phyloP scores from a whole-genome alignment of 2,329 filamentous ascomycete genomes.

The Sphaerulina musiva region DNA sequence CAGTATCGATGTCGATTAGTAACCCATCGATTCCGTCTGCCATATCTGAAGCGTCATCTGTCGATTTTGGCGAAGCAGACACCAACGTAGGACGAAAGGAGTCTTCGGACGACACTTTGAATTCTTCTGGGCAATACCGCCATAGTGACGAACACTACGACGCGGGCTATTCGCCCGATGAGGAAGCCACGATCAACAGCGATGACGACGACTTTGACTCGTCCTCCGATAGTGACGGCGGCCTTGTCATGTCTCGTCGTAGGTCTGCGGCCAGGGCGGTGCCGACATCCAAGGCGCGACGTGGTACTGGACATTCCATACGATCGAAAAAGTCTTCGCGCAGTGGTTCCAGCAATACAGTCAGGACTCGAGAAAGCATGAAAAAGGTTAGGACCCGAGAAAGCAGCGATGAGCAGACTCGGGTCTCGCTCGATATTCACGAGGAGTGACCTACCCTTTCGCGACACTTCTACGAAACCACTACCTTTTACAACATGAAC shows the following conservation, averaged over 20 bases:
- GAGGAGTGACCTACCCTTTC: slow-evolving; percentile 18
- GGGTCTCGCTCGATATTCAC: slow-evolving; percentile 19
- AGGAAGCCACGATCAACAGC: slow-evolving; percentile 35
- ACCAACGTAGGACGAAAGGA: slow-evolving; percentile 34
- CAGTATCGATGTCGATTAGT: slow-evolving; percentile 45
- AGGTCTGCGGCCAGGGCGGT: slow-evolving; percentile 24
- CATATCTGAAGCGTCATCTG: slow-evolving; percentile 43
- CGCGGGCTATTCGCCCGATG: slow-evolving; percentile 32
- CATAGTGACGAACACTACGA: slow-evolving; percentile 24
- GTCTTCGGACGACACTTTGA: slow-evolving; percentile 34
- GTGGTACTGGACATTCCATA: slow-evolving; percentile 29
- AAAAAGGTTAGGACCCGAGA: slow-evolving; percentile 41
- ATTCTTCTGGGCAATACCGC: slow-evolving; percentile 23
- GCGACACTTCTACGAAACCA: not conserved
- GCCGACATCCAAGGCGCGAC: slow-evolving; percentile 20
- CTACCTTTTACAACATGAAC: slow-evolving; percentile 7
- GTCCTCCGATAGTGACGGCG: slow-evolving; percentile 36
- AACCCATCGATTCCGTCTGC: slow-evolving; percentile 48
- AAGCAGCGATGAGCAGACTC: slow-evolving; percentile 22
- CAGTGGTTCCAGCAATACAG: slow-evolving; percentile 45
- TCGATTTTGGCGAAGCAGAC: slow-evolving; percentile 31
- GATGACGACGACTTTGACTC: slow-evolving; percentile 37
- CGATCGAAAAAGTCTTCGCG: slow-evolving; percentile 38
- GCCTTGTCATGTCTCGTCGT: slow-evolving; percentile 35
- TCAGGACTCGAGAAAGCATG: slow-evolving; percentile 23